A percentile compares a stretch with the other conserved stretches of the same genome.
Evolutionary conservation across 306 rosid genomes (phyloP).

Genomic region (Dryas alaskensis): DNA sequence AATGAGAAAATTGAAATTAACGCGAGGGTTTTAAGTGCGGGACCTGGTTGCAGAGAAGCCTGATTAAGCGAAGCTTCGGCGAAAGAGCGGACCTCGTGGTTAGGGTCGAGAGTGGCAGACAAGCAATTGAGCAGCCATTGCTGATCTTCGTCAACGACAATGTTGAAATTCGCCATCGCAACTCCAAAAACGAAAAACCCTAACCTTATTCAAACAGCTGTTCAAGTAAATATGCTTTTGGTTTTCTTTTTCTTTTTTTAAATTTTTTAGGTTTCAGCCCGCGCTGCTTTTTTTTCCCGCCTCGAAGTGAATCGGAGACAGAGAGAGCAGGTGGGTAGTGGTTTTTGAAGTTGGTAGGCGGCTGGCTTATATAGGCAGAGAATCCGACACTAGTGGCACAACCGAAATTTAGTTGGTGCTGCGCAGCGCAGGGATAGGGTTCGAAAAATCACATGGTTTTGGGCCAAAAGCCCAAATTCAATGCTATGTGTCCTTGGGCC

Average conservation of each 20-base stretch:
- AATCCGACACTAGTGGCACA: background rate
- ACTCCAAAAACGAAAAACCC: slow-evolving; percentile 3
- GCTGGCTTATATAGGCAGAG: background rate
- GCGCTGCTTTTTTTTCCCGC: slow-evolving; percentile 13
- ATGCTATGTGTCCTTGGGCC: no score
- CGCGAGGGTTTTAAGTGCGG: background rate
- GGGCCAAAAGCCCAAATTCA: background rate
- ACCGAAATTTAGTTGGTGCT: background rate
- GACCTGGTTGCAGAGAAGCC: slow-evolving; percentile 90
- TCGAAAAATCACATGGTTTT: background rate
- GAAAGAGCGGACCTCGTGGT: slow-evolving; percentile 75
- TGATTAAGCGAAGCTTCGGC: slow-evolving; percentile 94
- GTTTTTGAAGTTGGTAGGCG: background rate
- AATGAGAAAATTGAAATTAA: background rate
- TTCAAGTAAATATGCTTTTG: background rate
- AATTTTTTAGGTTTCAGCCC: background rate
- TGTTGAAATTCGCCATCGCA: slow-evolving; percentile 44
- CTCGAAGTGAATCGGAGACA: background rate
- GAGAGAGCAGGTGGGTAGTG: background rate
- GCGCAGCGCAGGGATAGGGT: background rate
- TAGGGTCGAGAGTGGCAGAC: slow-evolving; percentile 90
- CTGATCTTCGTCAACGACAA: slow-evolving; percentile 70
- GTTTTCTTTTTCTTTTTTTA: background rate
- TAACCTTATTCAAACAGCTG: background rate
- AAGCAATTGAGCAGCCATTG: slow-evolving; percentile 87